Evolutionary conservation across 306 rosid species (phyloP), one percentile per base, ranked within the genome.

Genomic region (Vachellia collinsii): DNA sequence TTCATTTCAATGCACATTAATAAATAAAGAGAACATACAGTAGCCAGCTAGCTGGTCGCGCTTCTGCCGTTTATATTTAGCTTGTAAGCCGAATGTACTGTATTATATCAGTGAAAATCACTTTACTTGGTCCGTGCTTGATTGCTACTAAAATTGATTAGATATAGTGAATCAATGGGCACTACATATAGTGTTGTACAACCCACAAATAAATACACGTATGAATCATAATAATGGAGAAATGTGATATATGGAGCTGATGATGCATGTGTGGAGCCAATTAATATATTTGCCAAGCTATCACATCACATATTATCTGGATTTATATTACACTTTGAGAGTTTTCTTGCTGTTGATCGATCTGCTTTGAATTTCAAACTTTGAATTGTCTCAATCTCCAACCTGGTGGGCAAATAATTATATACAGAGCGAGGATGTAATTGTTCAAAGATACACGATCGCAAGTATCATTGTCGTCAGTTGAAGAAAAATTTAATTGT

Each of bases 341-440:
- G 59, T 46, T 38, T 38, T 72, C 5, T 78, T 70, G 50, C 62
- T 50, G 47, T 85, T 25, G 1, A 3, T 51, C 22, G 22, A 54
- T 54, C 61, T 11, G 65, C 5, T 58, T 22, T 86, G 11, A 19
- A 48, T 9, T 42, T 68, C 75, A 79, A 42, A 66, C 71, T 68
- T 71, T 50, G 63, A 65, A 25, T 73, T 43, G 83, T 83, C 80
- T 80, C 70, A 67, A 62, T 85, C 84, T 22, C 69, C 74, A 71
- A 38, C 47, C 74, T 56, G 78, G 77, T 54, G 77, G 64, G 58
- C 79, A 70, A 62, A 56, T 56, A 56, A n/a, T 54, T 8, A 29
- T 29, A 29, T 29, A 2, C 34, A 29, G 34, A 29, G 5, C 16
- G 4, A 46, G 41, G 62, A 34, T 75, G n/a, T 11, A 6, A 70